phyloP scores from a whole-genome alignment of 2,329 filamentous ascomycete genomes.

The Pseudogymnoascus sp. region DNA sequence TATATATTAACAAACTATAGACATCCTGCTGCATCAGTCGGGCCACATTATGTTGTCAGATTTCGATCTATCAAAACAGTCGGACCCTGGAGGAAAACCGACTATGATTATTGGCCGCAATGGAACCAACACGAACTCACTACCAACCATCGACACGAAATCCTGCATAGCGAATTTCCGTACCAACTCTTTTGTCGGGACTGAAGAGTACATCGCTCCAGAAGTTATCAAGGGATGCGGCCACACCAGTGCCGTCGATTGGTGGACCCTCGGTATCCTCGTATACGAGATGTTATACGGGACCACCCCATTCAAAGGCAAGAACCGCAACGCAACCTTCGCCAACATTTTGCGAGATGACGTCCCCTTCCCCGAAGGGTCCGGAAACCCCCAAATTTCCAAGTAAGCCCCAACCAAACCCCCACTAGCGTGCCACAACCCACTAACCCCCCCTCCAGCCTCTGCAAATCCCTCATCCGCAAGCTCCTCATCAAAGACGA shows the following conservation, averaged over 20 bases:
- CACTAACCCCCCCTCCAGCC: slow-evolving; percentile 40
- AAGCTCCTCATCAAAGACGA: slow-evolving; percentile 98
- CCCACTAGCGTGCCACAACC: slow-evolving; percentile 25
- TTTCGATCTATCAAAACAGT: slow-evolving; percentile 97
- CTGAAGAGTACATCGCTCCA: slow-evolving; percentile 96
- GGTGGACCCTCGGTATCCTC: slow-evolving; percentile 96
- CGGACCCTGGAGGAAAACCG: slow-evolving; percentile 86
- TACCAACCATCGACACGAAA: slow-evolving; percentile 97
- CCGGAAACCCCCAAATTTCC: slow-evolving; percentile 74
- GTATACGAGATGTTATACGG: slow-evolving; percentile 99
- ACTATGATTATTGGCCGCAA: slow-evolving; percentile 83
- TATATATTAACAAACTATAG: slow-evolving; percentile 42
- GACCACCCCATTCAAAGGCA: slow-evolving; percentile 97
- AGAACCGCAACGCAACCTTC: slow-evolving; percentile 97
- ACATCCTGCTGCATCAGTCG: slow-evolving; percentile 97
- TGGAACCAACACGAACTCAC: slow-evolving; percentile 66
- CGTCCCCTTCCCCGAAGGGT: slow-evolving; percentile 88
- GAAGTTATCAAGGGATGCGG: slow-evolving; percentile 98
- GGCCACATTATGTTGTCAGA: slow-evolving; percentile 99
- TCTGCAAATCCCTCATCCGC: slow-evolving; percentile 93
- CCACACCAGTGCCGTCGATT: slow-evolving; percentile 96
- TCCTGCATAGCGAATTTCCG: slow-evolving; percentile 98
- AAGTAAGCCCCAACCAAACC: slow-evolving; percentile 55
- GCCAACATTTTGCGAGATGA: slow-evolving; percentile 95
- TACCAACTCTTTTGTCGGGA: slow-evolving; percentile 97